These are phyloP conservation scores for Venturia effusa DNA, from an alignment of 2,329 filamentous ascomycete genomes.

Conservation along the genomic window DNA sequence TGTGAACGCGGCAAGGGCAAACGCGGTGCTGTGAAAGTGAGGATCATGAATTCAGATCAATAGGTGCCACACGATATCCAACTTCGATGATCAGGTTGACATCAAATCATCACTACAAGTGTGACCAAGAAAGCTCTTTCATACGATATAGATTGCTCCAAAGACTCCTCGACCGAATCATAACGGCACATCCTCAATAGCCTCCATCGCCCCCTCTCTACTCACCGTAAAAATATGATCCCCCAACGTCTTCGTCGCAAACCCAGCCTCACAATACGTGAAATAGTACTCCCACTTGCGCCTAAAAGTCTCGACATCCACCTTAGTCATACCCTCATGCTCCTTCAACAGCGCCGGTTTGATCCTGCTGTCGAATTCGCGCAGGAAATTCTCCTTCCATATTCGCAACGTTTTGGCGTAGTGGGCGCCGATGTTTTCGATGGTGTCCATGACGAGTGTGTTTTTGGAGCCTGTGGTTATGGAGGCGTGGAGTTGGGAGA, in stretches of 20 bases:
- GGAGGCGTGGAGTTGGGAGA: constrained; percentile 53
- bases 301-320: constrained; percentile 55
- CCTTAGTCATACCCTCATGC: constrained; percentile 48
- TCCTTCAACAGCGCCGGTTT: constrained; percentile 47
- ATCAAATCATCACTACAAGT: too few relatives aligned
- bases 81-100: too few relatives aligned
- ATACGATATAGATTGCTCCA: too few relatives aligned
- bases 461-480: constrained; percentile 51
- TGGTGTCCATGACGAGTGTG: constrained; percentile 52
- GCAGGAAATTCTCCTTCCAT: constrained; percentile 57
- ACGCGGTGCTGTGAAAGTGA: too few relatives aligned
- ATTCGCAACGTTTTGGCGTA: constrained; percentile 58
- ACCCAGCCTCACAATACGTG: constrained; percentile 63
- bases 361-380: constrained; percentile 51
- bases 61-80: too few relatives aligned
- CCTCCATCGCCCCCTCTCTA: constrained; percentile 51
- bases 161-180: too few relatives aligned
- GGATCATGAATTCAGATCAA: too few relatives aligned
- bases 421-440: constrained; percentile 65
- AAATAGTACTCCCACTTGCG: constrained; percentile 74
- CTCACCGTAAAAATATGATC: constrained; percentile 63
- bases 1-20: too few relatives aligned
- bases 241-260: constrained; percentile 59
- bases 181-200: constrained; percentile 60
- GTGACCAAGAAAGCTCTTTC: too few relatives aligned